These are phyloP conservation scores for Bromus sterilis DNA, from an alignment of 176 grass and related monocot genomes.

Conservation along the genomic window DNA sequence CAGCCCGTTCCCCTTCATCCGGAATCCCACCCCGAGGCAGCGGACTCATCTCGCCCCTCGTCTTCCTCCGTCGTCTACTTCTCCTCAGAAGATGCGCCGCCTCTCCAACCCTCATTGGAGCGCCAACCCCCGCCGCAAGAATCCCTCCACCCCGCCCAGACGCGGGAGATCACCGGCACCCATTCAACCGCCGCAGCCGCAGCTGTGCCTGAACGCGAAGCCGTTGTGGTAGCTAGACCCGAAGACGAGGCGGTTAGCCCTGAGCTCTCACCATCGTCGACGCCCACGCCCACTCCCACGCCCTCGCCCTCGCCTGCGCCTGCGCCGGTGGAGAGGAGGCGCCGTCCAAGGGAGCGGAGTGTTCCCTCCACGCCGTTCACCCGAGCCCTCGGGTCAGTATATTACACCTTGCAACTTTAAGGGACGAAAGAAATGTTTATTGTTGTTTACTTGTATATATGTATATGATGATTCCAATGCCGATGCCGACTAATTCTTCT, in stretches of 20 bases:
- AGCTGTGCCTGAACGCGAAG: background rate
- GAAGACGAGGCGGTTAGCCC: background rate
- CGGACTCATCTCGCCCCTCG: background rate
- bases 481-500: conserved; percentile 15
- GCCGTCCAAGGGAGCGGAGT: conserved; percentile 63
- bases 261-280: background rate
- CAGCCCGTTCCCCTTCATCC: conserved; percentile 2
- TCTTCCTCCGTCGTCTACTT: conserved; percentile 66
- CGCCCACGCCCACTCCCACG: background rate
- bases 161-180: background rate
- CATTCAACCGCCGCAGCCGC: background rate
- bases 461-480: background rate
- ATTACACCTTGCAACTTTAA: background rate
- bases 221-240: background rate
- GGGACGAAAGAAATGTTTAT: background rate
- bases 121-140: background rate
- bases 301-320: background rate
- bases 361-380: conserved; percentile 83
- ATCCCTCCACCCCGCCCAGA: background rate
- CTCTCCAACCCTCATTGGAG: conserved; percentile 18
- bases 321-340: conserved; percentile 39
- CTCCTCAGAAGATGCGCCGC: conserved; percentile 2
- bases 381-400: conserved; percentile 81
- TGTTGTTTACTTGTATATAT: background rate
- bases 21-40: background rate